These are phyloP conservation scores for Loxodes magnus DNA, from an alignment of 73 alveolate genomes.

Conservation along the genomic window DNA sequence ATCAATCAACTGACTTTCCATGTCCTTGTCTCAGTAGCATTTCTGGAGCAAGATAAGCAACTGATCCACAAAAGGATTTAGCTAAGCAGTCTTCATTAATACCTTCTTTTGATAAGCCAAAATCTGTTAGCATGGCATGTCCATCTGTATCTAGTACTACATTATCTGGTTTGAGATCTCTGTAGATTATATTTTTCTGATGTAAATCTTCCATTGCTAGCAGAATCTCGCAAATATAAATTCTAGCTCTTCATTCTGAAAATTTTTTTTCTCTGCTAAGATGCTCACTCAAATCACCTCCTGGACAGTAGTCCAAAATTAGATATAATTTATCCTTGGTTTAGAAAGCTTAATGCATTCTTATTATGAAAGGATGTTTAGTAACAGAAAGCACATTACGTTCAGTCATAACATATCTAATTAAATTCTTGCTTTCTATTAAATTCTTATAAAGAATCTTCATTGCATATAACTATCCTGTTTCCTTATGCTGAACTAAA, in stretches of 20 bases:
- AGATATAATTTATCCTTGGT: constrained; percentile 48
- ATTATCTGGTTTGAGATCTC: too few relatives aligned
- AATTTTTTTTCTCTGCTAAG: too few relatives aligned
- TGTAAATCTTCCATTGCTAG: too few relatives aligned
- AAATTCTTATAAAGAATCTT: constrained; percentile 38
- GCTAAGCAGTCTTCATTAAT: too few relatives aligned
- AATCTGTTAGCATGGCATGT: too few relatives aligned
- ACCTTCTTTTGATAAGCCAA: too few relatives aligned
- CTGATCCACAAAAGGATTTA: too few relatives aligned
- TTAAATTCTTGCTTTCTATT: constrained; percentile 38
- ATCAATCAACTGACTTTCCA: constrained; percentile 85
- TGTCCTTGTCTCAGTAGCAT: constrained; percentile 66
- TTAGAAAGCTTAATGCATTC: constrained; percentile 70
- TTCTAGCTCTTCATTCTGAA: too few relatives aligned
- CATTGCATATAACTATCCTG: constrained; percentile 28
- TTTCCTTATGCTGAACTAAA: constrained; percentile 13
- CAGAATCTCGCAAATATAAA: too few relatives aligned
- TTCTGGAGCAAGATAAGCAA: constrained; percentile 80
- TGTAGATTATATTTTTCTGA: too few relatives aligned
- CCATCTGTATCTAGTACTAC: too few relatives aligned
- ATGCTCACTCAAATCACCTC: too few relatives aligned
- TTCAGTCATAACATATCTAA: constrained; percentile 63
- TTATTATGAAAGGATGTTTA: constrained; percentile 63
- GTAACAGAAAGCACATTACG: constrained; percentile 51
- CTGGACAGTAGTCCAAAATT: constrained; percentile 76